Conservation (phyloP, 805 yeast species). For the Metschnikowia reukaufii region DNA sequence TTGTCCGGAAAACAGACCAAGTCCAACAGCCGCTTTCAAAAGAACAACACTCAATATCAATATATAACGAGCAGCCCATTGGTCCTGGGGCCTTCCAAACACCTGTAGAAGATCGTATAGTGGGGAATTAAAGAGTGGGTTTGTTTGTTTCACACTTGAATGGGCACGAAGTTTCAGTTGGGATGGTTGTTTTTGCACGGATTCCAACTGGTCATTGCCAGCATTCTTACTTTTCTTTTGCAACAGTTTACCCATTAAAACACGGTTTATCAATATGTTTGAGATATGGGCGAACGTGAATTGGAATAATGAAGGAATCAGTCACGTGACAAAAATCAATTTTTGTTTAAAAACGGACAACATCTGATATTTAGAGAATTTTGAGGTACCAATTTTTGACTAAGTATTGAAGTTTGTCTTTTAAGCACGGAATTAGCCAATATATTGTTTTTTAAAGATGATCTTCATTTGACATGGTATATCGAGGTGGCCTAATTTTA, state of each 20-base stretch:
- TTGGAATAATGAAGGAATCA: no score
- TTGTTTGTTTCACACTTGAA: slow-evolving; percentile 2
- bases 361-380: no score
- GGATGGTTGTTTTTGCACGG: background rate
- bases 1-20: slow-evolving; percentile 84
- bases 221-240: background rate
- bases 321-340: background rate
- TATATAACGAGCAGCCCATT: slow-evolving; percentile 86
- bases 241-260: slow-evolving; percentile 1
- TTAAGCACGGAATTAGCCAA: no score
- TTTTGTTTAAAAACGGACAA: background rate
- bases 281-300: background rate
- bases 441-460: background rate
- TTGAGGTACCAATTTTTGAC: no score
- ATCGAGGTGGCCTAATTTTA: no score
- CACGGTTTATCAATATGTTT: background rate
- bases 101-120: slow-evolving; percentile 74
- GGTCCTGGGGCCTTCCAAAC: slow-evolving; percentile 78
- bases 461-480: no score
- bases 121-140: slow-evolving; percentile 39
- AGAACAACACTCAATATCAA: slow-evolving; percentile 71
- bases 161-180: background rate
- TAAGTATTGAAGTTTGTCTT: no score
- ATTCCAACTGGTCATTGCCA: no score
- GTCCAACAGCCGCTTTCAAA: slow-evolving; percentile 79